Evolutionary conservation across 73 alveolate genomes (phyloP).

Genomic region (Symbiodinium pilosum): DNA sequence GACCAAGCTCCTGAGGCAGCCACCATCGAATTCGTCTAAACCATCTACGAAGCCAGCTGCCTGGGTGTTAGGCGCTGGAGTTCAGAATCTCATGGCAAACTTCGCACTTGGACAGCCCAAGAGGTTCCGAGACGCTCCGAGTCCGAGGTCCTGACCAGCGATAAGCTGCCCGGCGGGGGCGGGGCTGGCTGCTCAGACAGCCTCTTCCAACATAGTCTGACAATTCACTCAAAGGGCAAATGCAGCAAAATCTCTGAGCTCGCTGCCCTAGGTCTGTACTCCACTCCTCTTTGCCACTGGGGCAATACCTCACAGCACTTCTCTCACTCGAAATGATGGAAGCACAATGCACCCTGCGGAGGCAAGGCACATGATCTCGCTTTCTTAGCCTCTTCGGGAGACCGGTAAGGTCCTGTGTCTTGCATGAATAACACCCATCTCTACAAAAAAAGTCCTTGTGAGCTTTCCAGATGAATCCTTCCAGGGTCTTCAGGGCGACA

Average conservation of each 20-base stretch:
- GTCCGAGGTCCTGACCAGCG: background rate
- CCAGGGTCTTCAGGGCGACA: conserved; percentile 7
- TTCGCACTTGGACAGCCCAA: background rate
- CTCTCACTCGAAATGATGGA: background rate
- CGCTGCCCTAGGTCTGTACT: background rate
- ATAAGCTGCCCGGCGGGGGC: background rate
- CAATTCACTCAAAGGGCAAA: no score
- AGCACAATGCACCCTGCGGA: background rate
- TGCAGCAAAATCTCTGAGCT: background rate
- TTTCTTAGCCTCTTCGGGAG: background rate
- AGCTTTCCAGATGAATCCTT: background rate
- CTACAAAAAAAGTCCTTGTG: background rate
- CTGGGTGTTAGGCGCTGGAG: background rate
- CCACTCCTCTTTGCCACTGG: conserved; percentile 5
- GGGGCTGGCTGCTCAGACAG: background rate
- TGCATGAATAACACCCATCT: no score
- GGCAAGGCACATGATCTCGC: background rate
- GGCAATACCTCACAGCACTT: background rate
- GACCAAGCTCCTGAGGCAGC: background rate
- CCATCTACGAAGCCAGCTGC: background rate
- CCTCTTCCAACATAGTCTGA: no score
- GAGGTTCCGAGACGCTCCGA: background rate
- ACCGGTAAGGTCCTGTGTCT: background rate
- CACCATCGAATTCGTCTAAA: conserved; percentile 10
- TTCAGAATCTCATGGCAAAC: background rate